Conservation (phyloP, 805 yeast genomes). For the Tetrapisispora nanseiensis region DNA sequence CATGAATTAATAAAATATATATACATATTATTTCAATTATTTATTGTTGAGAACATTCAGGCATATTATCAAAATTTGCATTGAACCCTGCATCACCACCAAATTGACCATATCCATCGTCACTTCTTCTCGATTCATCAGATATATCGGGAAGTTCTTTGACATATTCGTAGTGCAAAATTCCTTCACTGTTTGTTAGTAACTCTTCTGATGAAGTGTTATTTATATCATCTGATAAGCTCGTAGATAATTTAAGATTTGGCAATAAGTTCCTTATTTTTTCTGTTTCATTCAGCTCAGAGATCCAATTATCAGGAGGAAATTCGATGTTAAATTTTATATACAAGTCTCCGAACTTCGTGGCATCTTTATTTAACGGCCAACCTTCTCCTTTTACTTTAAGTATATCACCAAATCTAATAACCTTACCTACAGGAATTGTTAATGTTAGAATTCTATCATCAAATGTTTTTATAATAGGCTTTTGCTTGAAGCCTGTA, state of each 20-base stretch:
- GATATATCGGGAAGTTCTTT: conserved; percentile 7
- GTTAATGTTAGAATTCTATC: conserved; percentile 59
- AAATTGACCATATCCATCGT: conserved; percentile 1
- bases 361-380: conserved; percentile 44
- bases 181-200: conserved; percentile 22
- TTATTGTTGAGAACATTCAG: conserved; percentile 37
- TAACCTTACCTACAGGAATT: conserved; percentile 68
- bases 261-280: conserved; percentile 51
- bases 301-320: conserved; percentile 78
- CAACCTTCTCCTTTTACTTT: conserved; percentile 69
- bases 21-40: neutral
- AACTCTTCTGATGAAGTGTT: conserved; percentile 11
- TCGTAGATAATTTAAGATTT: conserved; percentile 9
- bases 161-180: conserved; percentile 20
- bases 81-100: neutral
- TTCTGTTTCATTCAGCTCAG: conserved; percentile 55
- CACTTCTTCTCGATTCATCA: conserved; percentile 1
- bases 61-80: conserved; percentile 13
- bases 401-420: conserved; percentile 65
- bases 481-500: conserved; percentile 63
- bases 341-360: conserved; percentile 56
- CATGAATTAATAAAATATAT: neutral
- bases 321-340: conserved; percentile 64
- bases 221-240: neutral
- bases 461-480: conserved; percentile 65